Conservation (phyloP, 768 basidiomycete species). For the Leccinum uliginosum region DNA sequence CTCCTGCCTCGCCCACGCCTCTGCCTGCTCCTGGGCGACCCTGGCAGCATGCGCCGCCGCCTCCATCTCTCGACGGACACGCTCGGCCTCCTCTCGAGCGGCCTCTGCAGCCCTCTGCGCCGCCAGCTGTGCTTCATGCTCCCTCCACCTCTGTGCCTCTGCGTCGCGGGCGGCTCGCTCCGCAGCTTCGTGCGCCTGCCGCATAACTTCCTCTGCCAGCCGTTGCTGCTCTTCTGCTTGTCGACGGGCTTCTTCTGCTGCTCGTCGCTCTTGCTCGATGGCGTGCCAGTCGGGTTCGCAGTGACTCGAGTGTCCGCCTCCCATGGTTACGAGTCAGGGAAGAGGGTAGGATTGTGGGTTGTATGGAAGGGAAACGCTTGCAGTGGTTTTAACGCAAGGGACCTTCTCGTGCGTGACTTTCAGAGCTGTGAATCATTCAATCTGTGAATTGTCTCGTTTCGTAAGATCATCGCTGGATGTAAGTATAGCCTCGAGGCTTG, state of each 20-base stretch:
- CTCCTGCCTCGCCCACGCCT: conserved; percentile 25
- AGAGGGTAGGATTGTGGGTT: not conserved
- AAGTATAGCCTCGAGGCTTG: no score
- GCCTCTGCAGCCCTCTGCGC: conserved; percentile 21
- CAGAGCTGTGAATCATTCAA: no score
- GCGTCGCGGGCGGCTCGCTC: conserved; percentile 22
- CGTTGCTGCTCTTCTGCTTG: conserved; percentile 20
- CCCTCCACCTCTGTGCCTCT: conserved; percentile 16
- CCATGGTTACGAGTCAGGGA: conserved; percentile 14
- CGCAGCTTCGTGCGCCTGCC: conserved; percentile 18
- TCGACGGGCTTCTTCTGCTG: conserved; percentile 18
- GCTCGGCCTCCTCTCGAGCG: conserved; percentile 22
- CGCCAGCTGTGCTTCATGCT: conserved; percentile 14
- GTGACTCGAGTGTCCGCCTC: conserved; percentile 24
- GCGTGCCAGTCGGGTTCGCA: conserved; percentile 21
- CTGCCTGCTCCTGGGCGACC: conserved; percentile 20
- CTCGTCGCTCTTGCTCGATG: conserved; percentile 17
- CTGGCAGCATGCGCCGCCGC: conserved; percentile 23
- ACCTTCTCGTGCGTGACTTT: no score
- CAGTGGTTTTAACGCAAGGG: not conserved
- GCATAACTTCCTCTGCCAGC: conserved; percentile 18
- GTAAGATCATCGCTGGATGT: no score
- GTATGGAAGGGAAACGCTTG: no score
- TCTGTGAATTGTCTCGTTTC: no score
- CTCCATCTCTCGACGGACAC: conserved; percentile 18